Base-by-base conservation (phyloP, 148 eudicot species). In the Rhododendron molle region DNA sequence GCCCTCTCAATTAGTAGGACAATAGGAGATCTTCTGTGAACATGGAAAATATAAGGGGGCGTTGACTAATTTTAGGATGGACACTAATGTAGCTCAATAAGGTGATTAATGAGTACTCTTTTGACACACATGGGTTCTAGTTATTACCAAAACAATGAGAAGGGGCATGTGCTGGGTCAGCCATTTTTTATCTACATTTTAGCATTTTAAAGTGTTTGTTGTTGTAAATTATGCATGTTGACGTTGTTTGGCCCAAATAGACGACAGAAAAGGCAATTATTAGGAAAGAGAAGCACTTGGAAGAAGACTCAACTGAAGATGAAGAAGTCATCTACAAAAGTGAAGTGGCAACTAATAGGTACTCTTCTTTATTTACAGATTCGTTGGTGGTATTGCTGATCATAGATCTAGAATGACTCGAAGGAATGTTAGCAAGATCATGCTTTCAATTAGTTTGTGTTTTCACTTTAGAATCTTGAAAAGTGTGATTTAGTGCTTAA, bases 331-430 rank as follows among this genome's bases (percentile, higher is more conserved):
- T 97, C 26, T 97, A 97, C 93, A 97, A 97, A 88, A 94, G 95
- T 83, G 99, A 97, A 84, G 93, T 97, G 20, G 91, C 98, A 38
- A 98, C 99, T 4, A 97, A 97, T 87, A 91, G 99, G 99, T 95
- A 92, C 2, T 44, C 6, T 40, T 56, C n/a, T 40, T 58, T 38
- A 23, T n/a, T 36, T 69, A 15, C n/a, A 30, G 23, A 16, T 34
- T 36, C 16, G 0, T 38, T 38, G 47, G 23, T 13, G 77, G 43
- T 10, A 38, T 74, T 74, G 78, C n/a, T 74, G 26, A 32, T 81
- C 32, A 12, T 26, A 36, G 74, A 34, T 86, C 43, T 60, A 26
- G 49, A n/a, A 34, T 2, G 46, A 36, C 23, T 49, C 12, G 23
- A 47, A 74, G 16, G 38, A 23, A 32, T 58, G 49, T 44, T 38